Percentiles rank a stretch among this genome's conserved stretches.
phyloP scores from a whole-genome alignment of 768 basidiomycete species.

The Gautieria morchelliformis region DNA sequence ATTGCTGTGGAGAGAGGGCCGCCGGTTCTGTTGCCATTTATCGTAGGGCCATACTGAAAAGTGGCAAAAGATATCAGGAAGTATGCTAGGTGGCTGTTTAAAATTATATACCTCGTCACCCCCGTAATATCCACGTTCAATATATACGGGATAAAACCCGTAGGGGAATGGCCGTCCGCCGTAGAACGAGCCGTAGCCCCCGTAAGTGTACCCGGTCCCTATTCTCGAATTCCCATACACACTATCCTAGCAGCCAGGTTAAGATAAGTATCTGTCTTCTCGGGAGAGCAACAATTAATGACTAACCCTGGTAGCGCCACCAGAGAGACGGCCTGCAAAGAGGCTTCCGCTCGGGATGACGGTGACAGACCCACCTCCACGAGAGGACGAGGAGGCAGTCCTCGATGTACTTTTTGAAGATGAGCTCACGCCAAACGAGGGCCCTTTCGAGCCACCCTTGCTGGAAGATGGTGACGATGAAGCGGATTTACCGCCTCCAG shows the following conservation, averaged over 20 bases:
- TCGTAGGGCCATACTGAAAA: background rate
- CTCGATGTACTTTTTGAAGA: background rate
- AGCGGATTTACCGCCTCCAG: background rate
- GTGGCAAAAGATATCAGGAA: background rate
- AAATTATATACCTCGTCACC: background rate
- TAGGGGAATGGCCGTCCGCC: background rate
- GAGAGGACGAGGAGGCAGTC: background rate
- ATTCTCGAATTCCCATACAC: background rate
- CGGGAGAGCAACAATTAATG: too few relatives aligned
- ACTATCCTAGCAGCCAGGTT: background rate
- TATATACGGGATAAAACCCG: background rate
- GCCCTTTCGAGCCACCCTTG: background rate
- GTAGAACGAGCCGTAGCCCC: background rate
- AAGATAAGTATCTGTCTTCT: too few relatives aligned
- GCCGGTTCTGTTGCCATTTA: background rate
- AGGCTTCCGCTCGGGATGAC: background rate
- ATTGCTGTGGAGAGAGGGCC: background rate
- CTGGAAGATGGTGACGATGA: background rate
- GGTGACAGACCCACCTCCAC: background rate
- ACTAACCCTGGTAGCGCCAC: background rate
- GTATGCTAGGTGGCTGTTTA: background rate
- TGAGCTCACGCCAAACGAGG: background rate
- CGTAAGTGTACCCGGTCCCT: background rate
- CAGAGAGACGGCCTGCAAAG: background rate
- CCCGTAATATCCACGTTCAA: background rate